A percentile compares a stretch with the other conserved stretches of the same genome.
Evolutionary conservation across 768 basidiomycete genomes (phyloP).

Genomic region (Punctularia strigosozonata): DNA sequence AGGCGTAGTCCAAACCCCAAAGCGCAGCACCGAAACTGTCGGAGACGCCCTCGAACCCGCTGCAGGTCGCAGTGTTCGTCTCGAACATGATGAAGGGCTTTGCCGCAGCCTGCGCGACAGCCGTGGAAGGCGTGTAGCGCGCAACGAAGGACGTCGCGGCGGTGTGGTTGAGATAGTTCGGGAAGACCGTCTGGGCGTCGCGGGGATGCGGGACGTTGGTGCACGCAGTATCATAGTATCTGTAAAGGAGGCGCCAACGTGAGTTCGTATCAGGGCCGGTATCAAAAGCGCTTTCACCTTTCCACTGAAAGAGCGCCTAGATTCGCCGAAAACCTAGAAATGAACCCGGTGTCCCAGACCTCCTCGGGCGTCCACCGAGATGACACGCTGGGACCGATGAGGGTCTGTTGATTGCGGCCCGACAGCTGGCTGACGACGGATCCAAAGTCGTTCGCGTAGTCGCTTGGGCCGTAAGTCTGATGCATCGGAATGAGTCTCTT

Average conservation of each 20-base stretch:
- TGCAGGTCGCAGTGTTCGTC: constrained; percentile 41
- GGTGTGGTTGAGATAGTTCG: constrained; percentile 32
- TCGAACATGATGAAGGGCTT: constrained; percentile 42
- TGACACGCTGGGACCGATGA: constrained; percentile 55
- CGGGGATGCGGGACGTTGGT: constrained; percentile 19
- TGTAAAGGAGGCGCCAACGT: constrained; percentile 40
- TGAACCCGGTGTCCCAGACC: constrained; percentile 40
- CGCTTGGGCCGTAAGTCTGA: constrained; percentile 20
- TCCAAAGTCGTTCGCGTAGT: constrained; percentile 43
- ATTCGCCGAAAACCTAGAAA: constrained; percentile 26
- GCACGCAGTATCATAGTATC: constrained; percentile 48
- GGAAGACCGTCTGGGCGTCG: constrained; percentile 27
- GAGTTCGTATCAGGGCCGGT: constrained; percentile 1
- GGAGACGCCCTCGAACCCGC: constrained; percentile 40
- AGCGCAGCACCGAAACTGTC: constrained; percentile 38
- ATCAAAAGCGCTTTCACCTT: constrained; percentile 22
- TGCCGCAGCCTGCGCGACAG: constrained; percentile 17
- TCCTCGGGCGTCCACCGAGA: constrained; percentile 39
- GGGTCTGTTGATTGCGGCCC: constrained; percentile 29
- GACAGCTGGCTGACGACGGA: constrained; percentile 27
- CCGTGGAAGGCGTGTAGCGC: constrained; percentile 25
- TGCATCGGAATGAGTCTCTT: neutral
- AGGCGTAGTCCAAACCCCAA: constrained; percentile 38
- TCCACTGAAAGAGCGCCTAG: constrained; percentile 41
- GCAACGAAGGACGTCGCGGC: constrained; percentile 20